phyloP scores from a whole-genome alignment of 495 filamentous ascomycete genomes.

The Penicillium cinerascens region DNA sequence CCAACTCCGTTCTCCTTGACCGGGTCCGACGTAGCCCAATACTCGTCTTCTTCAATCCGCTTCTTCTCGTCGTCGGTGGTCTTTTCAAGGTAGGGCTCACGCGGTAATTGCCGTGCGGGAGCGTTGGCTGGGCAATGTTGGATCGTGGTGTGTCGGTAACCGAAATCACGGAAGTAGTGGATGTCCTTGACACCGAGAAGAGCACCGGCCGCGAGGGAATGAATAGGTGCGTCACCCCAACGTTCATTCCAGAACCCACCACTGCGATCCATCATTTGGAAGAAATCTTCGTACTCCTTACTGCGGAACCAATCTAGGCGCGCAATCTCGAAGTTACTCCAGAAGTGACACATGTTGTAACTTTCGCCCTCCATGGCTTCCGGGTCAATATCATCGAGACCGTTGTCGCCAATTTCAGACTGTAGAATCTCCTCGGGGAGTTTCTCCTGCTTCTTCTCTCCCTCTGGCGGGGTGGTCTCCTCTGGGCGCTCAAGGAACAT shows the following conservation, averaged over 20 bases:
- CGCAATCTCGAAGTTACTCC: slow-evolving; percentile 99
- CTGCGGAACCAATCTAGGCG: slow-evolving; percentile 92
- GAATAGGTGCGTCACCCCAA: slow-evolving; percentile 99
- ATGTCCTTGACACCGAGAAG: slow-evolving; percentile 80
- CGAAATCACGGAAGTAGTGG: slow-evolving; percentile 99
- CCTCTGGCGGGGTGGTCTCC: slow-evolving; percentile 47
- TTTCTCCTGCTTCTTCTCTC: slow-evolving; percentile 62
- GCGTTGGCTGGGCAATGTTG: slow-evolving; percentile 98
- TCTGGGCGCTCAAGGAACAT: slow-evolving; percentile 89
- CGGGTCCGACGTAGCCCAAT: slow-evolving; percentile 85
- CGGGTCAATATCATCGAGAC: slow-evolving; percentile 75
- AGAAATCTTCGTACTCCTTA: slow-evolving; percentile 96
- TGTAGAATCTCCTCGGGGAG: slow-evolving; percentile 81
- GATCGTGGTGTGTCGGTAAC: slow-evolving; percentile 97
- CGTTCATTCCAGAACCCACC: slow-evolving; percentile 99
- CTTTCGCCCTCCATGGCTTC: slow-evolving; percentile 96
- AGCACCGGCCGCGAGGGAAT: slow-evolving; percentile 91
- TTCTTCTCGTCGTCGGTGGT: slow-evolving; percentile 83
- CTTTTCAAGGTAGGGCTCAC: slow-evolving; percentile 77
- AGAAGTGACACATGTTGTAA: slow-evolving; percentile 99
- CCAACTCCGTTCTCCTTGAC: slow-evolving; percentile 96
- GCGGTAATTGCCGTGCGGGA: slow-evolving; percentile 79
- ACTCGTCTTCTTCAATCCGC: slow-evolving; percentile 90
- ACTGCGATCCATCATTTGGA: slow-evolving; percentile 97
- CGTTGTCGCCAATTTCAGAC: slow-evolving; percentile 68